phyloP scores from a whole-genome alignment of 73 alveolate species.

The Symbiodinium pilosum region DNA sequence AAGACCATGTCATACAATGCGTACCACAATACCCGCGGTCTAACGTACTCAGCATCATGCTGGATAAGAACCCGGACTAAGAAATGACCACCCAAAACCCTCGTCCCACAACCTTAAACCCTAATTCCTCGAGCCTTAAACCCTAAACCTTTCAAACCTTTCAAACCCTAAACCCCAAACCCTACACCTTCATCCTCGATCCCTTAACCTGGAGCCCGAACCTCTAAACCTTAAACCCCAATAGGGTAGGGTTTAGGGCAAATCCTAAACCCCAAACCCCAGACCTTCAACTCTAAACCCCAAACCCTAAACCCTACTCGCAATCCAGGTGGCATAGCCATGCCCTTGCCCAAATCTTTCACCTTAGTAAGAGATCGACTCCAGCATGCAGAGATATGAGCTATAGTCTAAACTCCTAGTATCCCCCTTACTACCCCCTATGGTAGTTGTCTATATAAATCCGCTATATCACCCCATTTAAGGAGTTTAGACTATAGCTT shows the following conservation, averaged over 20 bases:
- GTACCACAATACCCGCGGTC: too few relatives aligned
- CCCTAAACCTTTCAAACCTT: not conserved
- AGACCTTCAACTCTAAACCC: not conserved
- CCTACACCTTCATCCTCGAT: not conserved
- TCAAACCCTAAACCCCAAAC: not conserved
- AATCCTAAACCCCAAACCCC: not conserved
- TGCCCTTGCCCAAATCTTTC: slow-evolving; percentile 99
- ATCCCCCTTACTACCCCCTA: too few relatives aligned
- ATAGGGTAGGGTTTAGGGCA: not conserved
- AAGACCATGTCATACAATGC: too few relatives aligned
- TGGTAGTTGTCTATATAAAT: too few relatives aligned
- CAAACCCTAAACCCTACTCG: not conserved
- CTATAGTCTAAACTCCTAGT: too few relatives aligned
- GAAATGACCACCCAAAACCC: too few relatives aligned
- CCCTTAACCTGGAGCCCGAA: not conserved
- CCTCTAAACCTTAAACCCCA: not conserved
- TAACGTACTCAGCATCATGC: too few relatives aligned
- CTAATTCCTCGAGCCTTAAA: too few relatives aligned
- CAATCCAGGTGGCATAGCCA: slow-evolving; percentile 96
- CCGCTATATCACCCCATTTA: too few relatives aligned
- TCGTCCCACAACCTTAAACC: too few relatives aligned
- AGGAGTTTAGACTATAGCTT: too few relatives aligned
- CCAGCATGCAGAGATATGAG: not conserved
- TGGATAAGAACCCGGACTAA: too few relatives aligned
- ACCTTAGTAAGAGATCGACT: slow-evolving; percentile 85